A percentile compares a stretch with the other conserved stretches of the same genome.
These are phyloP conservation scores for Pseudopithomyces maydicus DNA, from an alignment of 2,329 filamentous ascomycete genomes.

Conservation along the genomic window DNA sequence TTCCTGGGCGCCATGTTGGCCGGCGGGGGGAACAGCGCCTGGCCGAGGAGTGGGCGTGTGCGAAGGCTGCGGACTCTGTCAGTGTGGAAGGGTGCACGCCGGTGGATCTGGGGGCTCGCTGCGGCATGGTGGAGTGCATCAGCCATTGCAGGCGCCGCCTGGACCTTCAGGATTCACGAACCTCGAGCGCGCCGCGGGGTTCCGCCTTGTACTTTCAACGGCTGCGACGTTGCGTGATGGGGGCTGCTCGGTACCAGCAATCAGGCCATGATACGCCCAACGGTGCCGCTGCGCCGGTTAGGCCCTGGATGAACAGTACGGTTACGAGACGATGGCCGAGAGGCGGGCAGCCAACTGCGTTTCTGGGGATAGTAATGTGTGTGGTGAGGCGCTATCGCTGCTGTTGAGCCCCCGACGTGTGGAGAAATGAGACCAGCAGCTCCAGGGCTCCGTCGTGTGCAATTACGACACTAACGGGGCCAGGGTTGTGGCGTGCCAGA, in stretches of 20 bases:
- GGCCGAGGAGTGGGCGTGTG: background rate
- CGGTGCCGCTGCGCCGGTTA: background rate
- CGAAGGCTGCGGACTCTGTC: conserved; percentile 1
- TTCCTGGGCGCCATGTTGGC: conserved; percentile 29
- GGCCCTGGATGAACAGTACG: background rate
- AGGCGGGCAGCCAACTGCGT: conserved; percentile 10
- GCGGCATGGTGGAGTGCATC: conserved; percentile 1
- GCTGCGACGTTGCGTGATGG: conserved; percentile 4
- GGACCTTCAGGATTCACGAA: background rate
- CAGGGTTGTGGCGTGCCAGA: conserved; percentile 19
- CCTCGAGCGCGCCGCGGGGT: background rate
- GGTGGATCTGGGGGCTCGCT: conserved; percentile 2
- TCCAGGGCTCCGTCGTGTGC: conserved; percentile 7
- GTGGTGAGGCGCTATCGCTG: conserved; percentile 35
- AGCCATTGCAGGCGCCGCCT: conserved; percentile 4
- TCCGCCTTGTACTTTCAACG: background rate
- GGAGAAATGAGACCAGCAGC: conserved; percentile 17
- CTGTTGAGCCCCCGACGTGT: conserved; percentile 41
- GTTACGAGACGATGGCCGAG: conserved; percentile 20
- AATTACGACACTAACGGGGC: conserved; percentile 24
- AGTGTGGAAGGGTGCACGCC: background rate
- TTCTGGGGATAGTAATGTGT: conserved; percentile 18
- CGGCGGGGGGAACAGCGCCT: background rate
- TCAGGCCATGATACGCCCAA: conserved; percentile 19
- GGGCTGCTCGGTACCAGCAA: background rate